phyloP scores from a whole-genome alignment of 345 rosid species.

The Hypericum androsaemum region DNA sequence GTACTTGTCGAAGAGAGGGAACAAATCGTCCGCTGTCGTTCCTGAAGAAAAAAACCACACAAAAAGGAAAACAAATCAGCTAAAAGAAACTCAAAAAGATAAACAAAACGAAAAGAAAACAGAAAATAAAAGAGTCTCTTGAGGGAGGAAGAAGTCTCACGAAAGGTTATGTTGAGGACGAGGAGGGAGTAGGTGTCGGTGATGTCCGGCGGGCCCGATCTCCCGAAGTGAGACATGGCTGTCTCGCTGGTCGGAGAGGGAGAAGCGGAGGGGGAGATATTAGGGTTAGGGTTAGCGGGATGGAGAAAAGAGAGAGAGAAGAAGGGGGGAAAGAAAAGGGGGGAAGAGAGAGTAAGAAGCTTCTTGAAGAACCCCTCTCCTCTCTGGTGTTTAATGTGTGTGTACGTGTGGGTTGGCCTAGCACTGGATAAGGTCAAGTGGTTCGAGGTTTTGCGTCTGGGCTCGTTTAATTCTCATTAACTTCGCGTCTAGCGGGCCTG shows the following conservation, averaged over 20 bases:
- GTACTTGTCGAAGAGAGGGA: conserved; percentile 76
- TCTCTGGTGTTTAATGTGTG: no score
- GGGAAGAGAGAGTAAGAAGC: no score
- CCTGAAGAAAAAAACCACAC: conserved; percentile 29
- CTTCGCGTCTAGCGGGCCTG: no score
- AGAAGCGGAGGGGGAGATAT: neutral
- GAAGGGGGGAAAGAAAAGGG: no score
- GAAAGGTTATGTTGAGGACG: conserved; percentile 78
- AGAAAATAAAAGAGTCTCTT: neutral
- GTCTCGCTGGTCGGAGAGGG: neutral
- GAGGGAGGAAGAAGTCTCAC: conserved; percentile 21
- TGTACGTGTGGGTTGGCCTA: no score
- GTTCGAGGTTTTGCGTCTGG: no score
- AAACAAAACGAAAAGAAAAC: neutral
- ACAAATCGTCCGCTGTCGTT: conserved; percentile 76
- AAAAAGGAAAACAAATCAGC: neutral
- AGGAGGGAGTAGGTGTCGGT: conserved; percentile 55
- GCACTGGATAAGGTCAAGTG: no score
- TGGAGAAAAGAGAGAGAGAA: neutral
- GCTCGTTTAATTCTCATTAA: no score
- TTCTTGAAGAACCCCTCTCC: no score
- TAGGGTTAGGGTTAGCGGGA: conserved; percentile 11
- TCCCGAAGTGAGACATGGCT: conserved; percentile 44
- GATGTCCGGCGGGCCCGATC: conserved; percentile 56
- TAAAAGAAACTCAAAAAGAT: neutral